Percentiles rank a stretch among this genome's conserved stretches.
Evolutionary conservation across 2,329 filamentous ascomycete species (phyloP).

Genomic region (Sphaerostilbella broomeana): DNA sequence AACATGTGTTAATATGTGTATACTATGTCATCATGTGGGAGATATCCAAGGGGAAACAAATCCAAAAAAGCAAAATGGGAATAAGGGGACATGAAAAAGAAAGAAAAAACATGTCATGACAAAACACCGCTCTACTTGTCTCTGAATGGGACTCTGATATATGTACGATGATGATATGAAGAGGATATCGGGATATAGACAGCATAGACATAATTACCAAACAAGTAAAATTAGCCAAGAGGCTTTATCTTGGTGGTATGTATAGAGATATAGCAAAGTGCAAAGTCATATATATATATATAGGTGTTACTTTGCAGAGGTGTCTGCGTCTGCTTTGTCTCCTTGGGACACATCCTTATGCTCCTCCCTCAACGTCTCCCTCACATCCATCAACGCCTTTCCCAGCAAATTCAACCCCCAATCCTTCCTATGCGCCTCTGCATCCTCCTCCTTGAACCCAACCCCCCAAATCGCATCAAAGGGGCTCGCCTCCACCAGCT

Average conservation of each 20-base stretch:
- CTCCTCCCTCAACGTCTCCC: conserved; percentile 39
- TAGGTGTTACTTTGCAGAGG: not conserved
- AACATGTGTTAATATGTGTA: conserved; percentile 29
- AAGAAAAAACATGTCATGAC: conserved; percentile 21
- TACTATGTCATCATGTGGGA: conserved; percentile 22
- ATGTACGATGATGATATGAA: conserved; percentile 10
- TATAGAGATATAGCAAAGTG: not conserved
- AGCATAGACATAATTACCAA: conserved; percentile 13
- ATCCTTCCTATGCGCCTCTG: conserved; percentile 35
- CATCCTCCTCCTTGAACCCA: conserved; percentile 48
- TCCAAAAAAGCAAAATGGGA: conserved; percentile 10
- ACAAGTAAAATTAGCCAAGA: not conserved
- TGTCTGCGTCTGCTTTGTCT: conserved; percentile 14
- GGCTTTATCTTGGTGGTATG: not conserved
- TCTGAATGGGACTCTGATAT: conserved; percentile 9
- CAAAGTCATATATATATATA: not conserved
- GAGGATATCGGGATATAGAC: conserved; percentile 18
- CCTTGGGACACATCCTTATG: conserved; percentile 24
- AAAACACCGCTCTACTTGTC: conserved; percentile 30
- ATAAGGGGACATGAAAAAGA: conserved; percentile 19
- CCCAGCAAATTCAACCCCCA: conserved; percentile 64
- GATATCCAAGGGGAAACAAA: conserved; percentile 11
- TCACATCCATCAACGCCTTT: conserved; percentile 53
- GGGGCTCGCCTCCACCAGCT: conserved; percentile 57
- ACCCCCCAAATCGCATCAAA: conserved; percentile 60